phyloP scores from a whole-genome alignment of 805 yeast genomes.

The Myxozyma nipponensis region DNA sequence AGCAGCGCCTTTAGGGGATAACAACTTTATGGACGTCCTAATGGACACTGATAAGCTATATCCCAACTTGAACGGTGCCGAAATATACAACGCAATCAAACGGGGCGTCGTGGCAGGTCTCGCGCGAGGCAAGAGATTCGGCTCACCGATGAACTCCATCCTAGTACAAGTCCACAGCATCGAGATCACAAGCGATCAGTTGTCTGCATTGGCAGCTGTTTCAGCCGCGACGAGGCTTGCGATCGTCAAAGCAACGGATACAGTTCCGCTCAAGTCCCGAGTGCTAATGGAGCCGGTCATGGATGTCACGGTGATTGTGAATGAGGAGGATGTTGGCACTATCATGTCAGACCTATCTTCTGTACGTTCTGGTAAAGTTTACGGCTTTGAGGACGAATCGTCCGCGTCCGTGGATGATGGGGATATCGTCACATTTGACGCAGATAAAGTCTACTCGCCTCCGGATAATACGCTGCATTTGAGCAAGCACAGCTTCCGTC shows the following conservation, averaged over 20 bases:
- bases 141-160: constrained; percentile 57
- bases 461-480: constrained; percentile 51
- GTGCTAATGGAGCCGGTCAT: constrained; percentile 82
- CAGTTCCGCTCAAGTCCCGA: constrained; percentile 35
- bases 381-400: constrained; percentile 59
- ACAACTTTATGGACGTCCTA: constrained; percentile 15
- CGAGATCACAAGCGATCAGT: constrained; percentile 51
- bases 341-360: constrained; percentile 83
- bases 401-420: constrained; percentile 37
- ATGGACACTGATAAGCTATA: constrained; percentile 26
- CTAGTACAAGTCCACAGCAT: constrained; percentile 52
- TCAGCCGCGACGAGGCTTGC: constrained; percentile 48
- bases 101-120: constrained; percentile 42
- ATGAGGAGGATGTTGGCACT: constrained; percentile 70
- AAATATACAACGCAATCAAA: constrained; percentile 31
- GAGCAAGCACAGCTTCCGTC: constrained; percentile 39
- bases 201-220: constrained; percentile 38
- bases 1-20: constrained; percentile 15
- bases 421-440: constrained; percentile 1
- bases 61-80: constrained; percentile 33
- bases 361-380: constrained; percentile 69
- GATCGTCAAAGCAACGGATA: constrained; percentile 40
- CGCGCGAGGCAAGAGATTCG: constrained; percentile 41
- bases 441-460: constrained; percentile 62
- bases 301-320: constrained; percentile 64